Percentiles rank a stretch among this genome's conserved stretches.
phyloP scores from a whole-genome alignment of 257 asterid species.

The Apocynum venetum region DNA sequence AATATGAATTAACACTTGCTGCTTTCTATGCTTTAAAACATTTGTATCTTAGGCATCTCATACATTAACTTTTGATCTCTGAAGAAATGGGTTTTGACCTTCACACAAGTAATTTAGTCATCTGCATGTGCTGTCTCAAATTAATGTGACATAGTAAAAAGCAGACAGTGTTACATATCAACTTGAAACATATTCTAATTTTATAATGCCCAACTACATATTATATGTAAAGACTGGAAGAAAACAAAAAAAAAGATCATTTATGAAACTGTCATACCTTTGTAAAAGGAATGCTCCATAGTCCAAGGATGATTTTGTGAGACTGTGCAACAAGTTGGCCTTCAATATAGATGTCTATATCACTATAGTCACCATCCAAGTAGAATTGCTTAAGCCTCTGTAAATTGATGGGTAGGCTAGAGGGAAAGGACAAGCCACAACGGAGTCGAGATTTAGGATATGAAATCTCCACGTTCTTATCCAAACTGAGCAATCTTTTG shows the following conservation, averaged over 20 bases:
- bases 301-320: conserved; percentile 81
- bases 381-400: conserved; percentile 57
- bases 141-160: background rate
- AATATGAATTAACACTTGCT: background rate
- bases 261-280: conserved; percentile 50
- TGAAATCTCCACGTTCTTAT: conserved; percentile 70
- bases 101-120: background rate
- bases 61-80: background rate
- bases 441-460: conserved; percentile 57
- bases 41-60: background rate
- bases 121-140: background rate
- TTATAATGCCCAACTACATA: background rate
- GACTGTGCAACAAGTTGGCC: conserved; percentile 54
- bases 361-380: conserved; percentile 64
- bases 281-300: conserved; percentile 89
- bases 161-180: background rate
- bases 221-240: background rate
- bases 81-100: background rate
- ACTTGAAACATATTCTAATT: background rate
- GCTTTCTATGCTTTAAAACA: background rate
- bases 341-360: conserved; percentile 64
- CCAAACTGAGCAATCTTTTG: conserved; percentile 63
- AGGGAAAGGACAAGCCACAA: conserved; percentile 44
- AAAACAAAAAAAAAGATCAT: background rate
- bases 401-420: conserved; percentile 62